Conservation (phyloP, 257 asterid species). For the Handroanthus guayacan region DNA sequence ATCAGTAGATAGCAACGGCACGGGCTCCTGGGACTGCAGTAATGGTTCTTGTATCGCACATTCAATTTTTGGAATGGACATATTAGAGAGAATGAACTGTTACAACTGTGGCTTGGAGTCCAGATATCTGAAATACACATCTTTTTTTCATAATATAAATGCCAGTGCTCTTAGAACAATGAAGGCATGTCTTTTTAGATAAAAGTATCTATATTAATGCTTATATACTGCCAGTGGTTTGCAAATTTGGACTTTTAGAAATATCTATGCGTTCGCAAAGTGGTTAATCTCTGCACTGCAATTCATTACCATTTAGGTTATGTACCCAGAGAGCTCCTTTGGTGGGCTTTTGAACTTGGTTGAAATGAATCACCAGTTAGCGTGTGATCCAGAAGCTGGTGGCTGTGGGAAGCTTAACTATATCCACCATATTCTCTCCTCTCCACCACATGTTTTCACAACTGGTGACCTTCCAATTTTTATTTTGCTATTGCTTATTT, state of each 20-base stretch:
- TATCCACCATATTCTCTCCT: slow-evolving; percentile 85
- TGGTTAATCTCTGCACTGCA: slow-evolving; percentile 28
- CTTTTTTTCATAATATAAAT: slow-evolving; percentile 88
- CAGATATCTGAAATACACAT: slow-evolving; percentile 84
- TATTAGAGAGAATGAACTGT: slow-evolving; percentile 90
- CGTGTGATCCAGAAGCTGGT: slow-evolving; percentile 87
- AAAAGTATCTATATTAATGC: slow-evolving; percentile 26
- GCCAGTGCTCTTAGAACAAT: slow-evolving; percentile 94
- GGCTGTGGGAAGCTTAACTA: slow-evolving; percentile 91
- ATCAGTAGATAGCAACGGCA: slow-evolving; percentile 64
- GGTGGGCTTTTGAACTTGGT: slow-evolving; percentile 84
- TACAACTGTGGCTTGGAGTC: slow-evolving; percentile 86
- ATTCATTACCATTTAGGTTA: slow-evolving; percentile 59
- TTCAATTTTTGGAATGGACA: slow-evolving; percentile 88
- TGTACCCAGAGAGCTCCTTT: slow-evolving; percentile 82
- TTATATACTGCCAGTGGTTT: not conserved
- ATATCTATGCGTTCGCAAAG: slow-evolving; percentile 20
- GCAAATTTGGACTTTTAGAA: slow-evolving; percentile 8
- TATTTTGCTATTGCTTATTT: slow-evolving; percentile 21
- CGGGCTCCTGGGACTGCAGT: slow-evolving; percentile 81
- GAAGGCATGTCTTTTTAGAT: slow-evolving; percentile 63
- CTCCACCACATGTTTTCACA: slow-evolving; percentile 86
- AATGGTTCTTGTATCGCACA: slow-evolving; percentile 83
- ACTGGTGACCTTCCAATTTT: slow-evolving; percentile 55
- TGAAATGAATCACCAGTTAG: slow-evolving; percentile 94